Evolutionary conservation across 2,329 filamentous ascomycete species (phyloP).

Genomic region (Fusarium sp.): DNA sequence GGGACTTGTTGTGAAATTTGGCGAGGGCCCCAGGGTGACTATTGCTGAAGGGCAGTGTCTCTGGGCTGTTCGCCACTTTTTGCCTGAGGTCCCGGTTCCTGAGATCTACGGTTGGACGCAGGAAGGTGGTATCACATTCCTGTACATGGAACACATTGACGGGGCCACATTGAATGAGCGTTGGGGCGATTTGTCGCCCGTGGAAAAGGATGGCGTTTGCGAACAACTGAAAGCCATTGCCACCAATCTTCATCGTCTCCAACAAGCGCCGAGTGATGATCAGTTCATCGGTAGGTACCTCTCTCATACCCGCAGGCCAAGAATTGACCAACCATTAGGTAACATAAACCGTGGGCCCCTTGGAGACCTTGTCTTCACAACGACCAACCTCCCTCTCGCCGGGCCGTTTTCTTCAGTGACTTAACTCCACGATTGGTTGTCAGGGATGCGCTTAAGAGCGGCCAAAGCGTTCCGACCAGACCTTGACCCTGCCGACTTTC

Average conservation of each 20-base stretch:
- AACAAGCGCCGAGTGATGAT: background rate
- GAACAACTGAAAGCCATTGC: conserved; percentile 1
- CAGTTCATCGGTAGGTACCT: conserved; percentile 6
- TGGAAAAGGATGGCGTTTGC: conserved; percentile 6
- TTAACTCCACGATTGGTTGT: conserved; percentile 32
- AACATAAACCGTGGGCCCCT: conserved; percentile 19
- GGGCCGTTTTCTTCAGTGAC: conserved; percentile 18
- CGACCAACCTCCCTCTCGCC: conserved; percentile 3
- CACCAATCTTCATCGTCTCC: background rate
- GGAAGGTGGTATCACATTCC: conserved; percentile 1
- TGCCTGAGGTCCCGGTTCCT: conserved; percentile 27
- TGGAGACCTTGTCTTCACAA: conserved; percentile 15
- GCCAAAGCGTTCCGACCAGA: background rate
- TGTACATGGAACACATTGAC: conserved; percentile 22
- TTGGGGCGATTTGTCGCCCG: conserved; percentile 2
- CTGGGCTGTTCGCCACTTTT: background rate
- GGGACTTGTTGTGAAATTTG: conserved; percentile 32
- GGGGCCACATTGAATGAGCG: conserved; percentile 13
- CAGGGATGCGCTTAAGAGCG: conserved; percentile 10
- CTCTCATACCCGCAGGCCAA: background rate
- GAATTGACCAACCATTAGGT: conserved; percentile 2
- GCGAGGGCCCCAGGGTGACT: background rate
- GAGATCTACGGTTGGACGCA: conserved; percentile 32
- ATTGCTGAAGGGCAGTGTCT: background rate
- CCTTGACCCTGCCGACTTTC: background rate